Conservation (phyloP, 169 alveolate genomes). For the Sarcocystis neurona region DNA sequence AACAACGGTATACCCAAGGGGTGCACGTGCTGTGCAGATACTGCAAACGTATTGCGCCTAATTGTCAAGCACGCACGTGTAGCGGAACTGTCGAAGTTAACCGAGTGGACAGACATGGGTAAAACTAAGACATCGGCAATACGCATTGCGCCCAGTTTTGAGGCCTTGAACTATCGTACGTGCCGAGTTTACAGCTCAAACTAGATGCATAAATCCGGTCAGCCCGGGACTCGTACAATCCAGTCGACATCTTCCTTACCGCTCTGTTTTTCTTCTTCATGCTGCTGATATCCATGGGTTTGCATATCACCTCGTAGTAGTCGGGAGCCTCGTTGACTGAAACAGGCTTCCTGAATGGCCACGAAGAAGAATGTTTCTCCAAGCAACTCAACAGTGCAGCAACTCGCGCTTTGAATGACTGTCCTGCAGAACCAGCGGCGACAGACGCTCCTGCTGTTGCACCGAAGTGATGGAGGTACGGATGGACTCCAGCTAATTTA, state of each 20-base stretch:
- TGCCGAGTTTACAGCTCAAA: no score
- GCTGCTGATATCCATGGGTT: constrained; percentile 96
- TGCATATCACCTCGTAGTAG: constrained; percentile 93
- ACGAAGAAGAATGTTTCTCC: constrained; percentile 85
- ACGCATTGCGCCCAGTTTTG: no score
- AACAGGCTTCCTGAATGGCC: constrained; percentile 97
- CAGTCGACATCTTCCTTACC: constrained; percentile 22
- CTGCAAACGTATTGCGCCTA: no score
- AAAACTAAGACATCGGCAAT: no score
- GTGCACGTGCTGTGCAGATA: no score
- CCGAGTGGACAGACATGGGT: no score
- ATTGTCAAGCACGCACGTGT: no score
- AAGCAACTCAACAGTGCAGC: constrained; percentile 77
- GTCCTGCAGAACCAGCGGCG: background rate
- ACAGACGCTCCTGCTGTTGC: background rate
- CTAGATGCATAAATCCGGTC: no score
- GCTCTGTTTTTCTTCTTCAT: constrained; percentile 84
- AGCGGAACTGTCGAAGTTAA: no score
- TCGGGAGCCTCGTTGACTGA: constrained; percentile 95
- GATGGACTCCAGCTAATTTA: background rate
- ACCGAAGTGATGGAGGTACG: background rate
- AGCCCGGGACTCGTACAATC: no score
- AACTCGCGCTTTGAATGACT: constrained; percentile 82
- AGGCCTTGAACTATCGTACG: no score
- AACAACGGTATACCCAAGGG: no score